A percentile compares a stretch with the other conserved stretches of the same genome.
phyloP scores from a whole-genome alignment of 495 filamentous ascomycete genomes.

The Penicillium bovifimosum region DNA sequence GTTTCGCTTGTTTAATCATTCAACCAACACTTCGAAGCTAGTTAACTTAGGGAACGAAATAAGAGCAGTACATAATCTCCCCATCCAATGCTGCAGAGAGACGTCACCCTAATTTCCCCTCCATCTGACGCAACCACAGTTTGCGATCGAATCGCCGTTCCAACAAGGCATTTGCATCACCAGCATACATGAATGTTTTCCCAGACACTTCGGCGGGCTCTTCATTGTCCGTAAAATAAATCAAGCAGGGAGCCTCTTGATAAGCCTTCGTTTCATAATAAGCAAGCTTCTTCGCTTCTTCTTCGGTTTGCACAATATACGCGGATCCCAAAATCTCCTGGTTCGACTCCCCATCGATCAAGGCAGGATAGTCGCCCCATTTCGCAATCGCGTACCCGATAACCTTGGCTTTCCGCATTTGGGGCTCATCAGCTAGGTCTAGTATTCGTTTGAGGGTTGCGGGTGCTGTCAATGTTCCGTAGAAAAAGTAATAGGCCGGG shows the following conservation, averaged over 20 bases:
- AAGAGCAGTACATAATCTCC: too few species aligned
- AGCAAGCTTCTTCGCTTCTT: conserved; percentile 14
- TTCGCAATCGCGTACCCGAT: too few species aligned
- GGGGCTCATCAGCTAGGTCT: too few species aligned
- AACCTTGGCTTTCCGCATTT: too few species aligned
- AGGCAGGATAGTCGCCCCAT: too few species aligned
- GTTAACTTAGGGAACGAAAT: too few species aligned
- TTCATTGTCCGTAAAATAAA: conserved; percentile 6
- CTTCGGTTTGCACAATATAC: conserved; percentile 12
- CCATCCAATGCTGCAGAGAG: too few species aligned
- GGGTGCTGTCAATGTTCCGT: too few species aligned
- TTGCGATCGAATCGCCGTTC: conserved; percentile 17
- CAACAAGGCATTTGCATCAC: conserved; percentile 11
- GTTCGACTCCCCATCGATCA: conserved; percentile 15
- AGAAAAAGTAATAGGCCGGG: too few species aligned
- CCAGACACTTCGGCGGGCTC: conserved; percentile 1
- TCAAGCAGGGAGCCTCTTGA: conserved; percentile 8
- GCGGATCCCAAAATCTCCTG: conserved; percentile 15
- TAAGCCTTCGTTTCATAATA: conserved; percentile 21
- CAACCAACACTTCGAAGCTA: too few species aligned
- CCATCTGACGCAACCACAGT: conserved; percentile 10
- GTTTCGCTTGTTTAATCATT: too few species aligned
- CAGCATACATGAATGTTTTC: conserved; percentile 16
- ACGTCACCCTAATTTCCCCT: conserved; percentile 1
- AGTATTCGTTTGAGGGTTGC: too few species aligned